These are phyloP conservation scores for Sugiyamaella chiloensis DNA, from an alignment of 805 yeast species.

Conservation along the genomic window DNA sequence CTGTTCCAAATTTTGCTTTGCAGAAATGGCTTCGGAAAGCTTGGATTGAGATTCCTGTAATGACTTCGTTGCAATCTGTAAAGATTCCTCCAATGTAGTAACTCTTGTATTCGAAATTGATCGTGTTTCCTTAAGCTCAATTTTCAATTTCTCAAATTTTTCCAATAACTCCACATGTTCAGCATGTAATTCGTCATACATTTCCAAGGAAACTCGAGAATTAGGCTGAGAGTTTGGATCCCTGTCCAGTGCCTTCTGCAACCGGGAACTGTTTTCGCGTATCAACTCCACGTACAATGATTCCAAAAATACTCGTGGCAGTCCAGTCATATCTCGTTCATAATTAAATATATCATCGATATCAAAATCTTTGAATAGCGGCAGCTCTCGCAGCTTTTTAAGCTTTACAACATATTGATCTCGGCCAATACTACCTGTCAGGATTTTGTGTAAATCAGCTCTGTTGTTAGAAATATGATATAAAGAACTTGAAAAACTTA, in stretches of 20 bases:
- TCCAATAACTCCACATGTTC: constrained; percentile 24
- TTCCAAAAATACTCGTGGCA: constrained; percentile 79
- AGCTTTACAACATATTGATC: constrained; percentile 75
- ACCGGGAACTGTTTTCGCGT: constrained; percentile 65
- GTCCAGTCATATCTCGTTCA: constrained; percentile 72
- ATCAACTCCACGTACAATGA: constrained; percentile 59
- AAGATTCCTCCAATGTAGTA: constrained; percentile 37
- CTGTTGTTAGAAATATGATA: constrained; percentile 42
- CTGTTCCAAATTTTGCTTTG: constrained; percentile 9
- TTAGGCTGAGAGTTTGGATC: constrained; percentile 75
- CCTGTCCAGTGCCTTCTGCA: constrained; percentile 65
- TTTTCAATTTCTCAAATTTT: constrained; percentile 29
- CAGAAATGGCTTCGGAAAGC: constrained; percentile 15
- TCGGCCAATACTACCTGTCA: constrained; percentile 71
- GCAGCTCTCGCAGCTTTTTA: constrained; percentile 63
- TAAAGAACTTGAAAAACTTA: constrained; percentile 8
- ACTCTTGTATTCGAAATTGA: constrained; percentile 29
- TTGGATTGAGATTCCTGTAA: constrained; percentile 32
- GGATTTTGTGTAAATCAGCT: constrained; percentile 53
- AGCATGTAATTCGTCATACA: constrained; percentile 40
- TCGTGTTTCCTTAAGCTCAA: constrained; percentile 31
- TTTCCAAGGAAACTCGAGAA: constrained; percentile 60
- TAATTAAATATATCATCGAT: constrained; percentile 48
- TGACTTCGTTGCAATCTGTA: constrained; percentile 35
- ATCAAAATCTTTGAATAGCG: constrained; percentile 55